These are phyloP conservation scores for Bretziella fagacearum DNA, from an alignment of 2,329 filamentous ascomycete genomes.

Conservation along the genomic window DNA sequence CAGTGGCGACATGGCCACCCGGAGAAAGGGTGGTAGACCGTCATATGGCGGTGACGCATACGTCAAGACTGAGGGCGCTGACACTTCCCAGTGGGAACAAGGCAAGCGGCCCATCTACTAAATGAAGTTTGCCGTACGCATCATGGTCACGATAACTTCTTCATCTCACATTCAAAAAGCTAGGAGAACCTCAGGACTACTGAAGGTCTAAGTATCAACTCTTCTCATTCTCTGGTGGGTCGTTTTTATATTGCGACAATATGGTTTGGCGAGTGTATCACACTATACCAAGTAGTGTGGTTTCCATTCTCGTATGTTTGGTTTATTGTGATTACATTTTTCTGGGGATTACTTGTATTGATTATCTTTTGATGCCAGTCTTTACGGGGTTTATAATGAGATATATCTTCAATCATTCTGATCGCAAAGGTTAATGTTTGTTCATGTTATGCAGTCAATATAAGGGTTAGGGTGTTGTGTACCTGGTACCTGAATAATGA, in stretches of 20 bases:
- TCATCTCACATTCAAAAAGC: slow-evolving; percentile 5
- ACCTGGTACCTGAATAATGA: too few relatives aligned
- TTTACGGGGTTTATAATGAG: background rate
- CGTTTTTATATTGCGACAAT: background rate
- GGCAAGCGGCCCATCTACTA: slow-evolving; percentile 26
- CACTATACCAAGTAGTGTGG: background rate
- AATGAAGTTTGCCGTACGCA: slow-evolving; percentile 3
- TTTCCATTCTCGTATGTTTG: background rate
- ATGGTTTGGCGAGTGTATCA: background rate
- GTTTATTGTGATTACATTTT: background rate
- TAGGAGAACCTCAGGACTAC: background rate
- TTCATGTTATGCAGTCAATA: too few relatives aligned
- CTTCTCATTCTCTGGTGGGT: background rate
- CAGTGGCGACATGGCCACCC: slow-evolving; percentile 24
- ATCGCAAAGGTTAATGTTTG: too few relatives aligned
- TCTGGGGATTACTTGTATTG: background rate
- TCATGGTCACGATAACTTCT: slow-evolving; percentile 5
- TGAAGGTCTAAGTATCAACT: background rate
- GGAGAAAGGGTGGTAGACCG: slow-evolving; percentile 27
- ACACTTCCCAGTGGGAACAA: slow-evolving; percentile 26
- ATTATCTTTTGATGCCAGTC: background rate
- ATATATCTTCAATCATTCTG: too few relatives aligned
- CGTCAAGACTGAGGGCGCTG: slow-evolving; percentile 18
- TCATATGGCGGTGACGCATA: slow-evolving; percentile 31
- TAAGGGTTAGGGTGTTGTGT: too few relatives aligned